Evolutionary conservation across 2,329 filamentous ascomycete species (phyloP).

Genomic region (Thielaviopsis euricoi): DNA sequence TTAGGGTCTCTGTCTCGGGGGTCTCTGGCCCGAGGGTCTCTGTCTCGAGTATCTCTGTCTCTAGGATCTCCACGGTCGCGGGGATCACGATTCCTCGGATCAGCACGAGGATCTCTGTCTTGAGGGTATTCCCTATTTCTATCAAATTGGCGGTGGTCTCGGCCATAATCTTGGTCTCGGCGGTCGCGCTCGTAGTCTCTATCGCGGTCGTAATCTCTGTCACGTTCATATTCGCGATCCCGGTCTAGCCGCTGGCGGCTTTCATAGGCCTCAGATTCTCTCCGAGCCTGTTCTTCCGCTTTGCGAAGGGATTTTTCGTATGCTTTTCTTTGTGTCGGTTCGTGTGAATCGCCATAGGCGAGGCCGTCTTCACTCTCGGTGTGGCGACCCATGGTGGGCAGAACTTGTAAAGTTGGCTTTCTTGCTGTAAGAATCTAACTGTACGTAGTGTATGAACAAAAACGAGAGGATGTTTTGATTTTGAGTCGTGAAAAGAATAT

Average conservation of each 20-base stretch:
- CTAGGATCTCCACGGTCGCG: not conserved
- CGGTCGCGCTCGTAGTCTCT: not conserved
- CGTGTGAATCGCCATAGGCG: conserved; percentile 9
- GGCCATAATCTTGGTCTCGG: not conserved
- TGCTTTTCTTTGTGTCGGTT: conserved; percentile 6
- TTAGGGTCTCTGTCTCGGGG: not conserved
- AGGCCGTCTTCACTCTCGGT: conserved; percentile 8
- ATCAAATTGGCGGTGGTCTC: not conserved
- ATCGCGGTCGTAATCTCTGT: not conserved
- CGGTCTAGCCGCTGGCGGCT: not conserved
- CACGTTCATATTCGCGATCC: not conserved
- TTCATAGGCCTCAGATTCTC: not conserved
- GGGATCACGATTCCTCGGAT: not conserved
- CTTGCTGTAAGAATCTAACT: not conserved
- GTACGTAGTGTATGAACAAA: not conserved
- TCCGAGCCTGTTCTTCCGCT: not conserved
- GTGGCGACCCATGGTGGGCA: conserved; percentile 2
- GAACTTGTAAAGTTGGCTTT: not conserved
- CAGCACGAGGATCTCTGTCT: not conserved
- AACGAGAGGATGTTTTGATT: too few species aligned
- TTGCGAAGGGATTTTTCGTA: conserved; percentile 6
- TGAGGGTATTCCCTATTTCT: not conserved
- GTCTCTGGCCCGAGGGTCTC: not conserved
- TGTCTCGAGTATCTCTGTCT: not conserved
- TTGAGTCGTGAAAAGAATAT: too few species aligned